phyloP scores from a whole-genome alignment of 371 early-diverging fungal genomes.

The Saksenaea oblongispora region DNA sequence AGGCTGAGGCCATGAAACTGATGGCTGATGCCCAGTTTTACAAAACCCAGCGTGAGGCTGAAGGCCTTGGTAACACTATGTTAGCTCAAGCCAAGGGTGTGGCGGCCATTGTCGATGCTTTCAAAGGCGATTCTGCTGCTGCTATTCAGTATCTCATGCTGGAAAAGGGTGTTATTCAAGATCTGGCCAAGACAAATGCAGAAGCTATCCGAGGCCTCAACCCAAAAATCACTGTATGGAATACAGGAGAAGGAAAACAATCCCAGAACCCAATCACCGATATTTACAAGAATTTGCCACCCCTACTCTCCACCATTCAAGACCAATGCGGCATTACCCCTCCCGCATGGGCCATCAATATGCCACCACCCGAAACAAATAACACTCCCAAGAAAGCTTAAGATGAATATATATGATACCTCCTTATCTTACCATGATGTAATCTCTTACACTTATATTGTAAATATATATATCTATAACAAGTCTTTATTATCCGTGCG shows the following conservation, averaged over 20 bases:
- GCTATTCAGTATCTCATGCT: slow-evolving; percentile 55
- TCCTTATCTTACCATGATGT: not conserved
- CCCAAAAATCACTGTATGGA: slow-evolving; percentile 61
- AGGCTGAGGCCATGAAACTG: slow-evolving; percentile 28
- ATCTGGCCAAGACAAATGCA: slow-evolving; percentile 53
- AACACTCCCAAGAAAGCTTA: not conserved
- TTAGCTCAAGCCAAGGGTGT: slow-evolving; percentile 46
- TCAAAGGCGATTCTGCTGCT: slow-evolving; percentile 30
- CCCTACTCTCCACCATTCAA: slow-evolving; percentile 45
- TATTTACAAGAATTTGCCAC: slow-evolving; percentile 45
- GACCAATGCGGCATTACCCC: slow-evolving; percentile 52
- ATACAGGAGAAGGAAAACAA: slow-evolving; percentile 34
- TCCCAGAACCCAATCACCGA: slow-evolving; percentile 37
- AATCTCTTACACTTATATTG: too few relatives aligned
- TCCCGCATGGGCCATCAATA: slow-evolving; percentile 36
- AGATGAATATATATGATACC: not conserved
- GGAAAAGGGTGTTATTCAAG: slow-evolving; percentile 45
- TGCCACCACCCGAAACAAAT: not conserved
- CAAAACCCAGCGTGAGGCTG: slow-evolving; percentile 29
- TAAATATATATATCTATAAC: too few relatives aligned
- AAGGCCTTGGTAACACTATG: slow-evolving; percentile 26
- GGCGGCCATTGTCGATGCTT: slow-evolving; percentile 26
- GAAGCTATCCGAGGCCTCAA: slow-evolving; percentile 51
- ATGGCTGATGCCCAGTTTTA: slow-evolving; percentile 32
- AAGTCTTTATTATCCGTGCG: too few relatives aligned